Percentiles rank a stretch among this genome's conserved stretches.
Conservation (phyloP, 129 eudicot genomes). For the Artemisia annua region DNA sequence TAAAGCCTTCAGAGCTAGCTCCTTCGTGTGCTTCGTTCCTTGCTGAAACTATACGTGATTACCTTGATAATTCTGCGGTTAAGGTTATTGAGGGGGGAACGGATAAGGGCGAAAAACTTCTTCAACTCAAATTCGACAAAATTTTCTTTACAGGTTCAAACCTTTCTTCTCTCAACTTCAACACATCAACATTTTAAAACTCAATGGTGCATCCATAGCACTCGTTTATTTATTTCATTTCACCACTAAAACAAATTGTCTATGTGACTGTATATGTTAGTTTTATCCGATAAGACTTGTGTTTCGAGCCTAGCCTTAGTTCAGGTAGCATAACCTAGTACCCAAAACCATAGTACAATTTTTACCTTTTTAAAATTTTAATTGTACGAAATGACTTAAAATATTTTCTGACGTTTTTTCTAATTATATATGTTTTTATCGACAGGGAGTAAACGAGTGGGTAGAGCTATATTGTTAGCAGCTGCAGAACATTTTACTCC, state of each 20-base stretch:
- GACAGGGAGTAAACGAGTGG: conserved; percentile 71
- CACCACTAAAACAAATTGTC: no score
- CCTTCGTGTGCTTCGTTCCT: conserved; percentile 60
- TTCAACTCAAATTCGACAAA: conserved; percentile 83
- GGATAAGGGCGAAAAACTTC: conserved; percentile 44
- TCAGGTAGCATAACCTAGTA: no score
- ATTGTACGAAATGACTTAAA: background rate
- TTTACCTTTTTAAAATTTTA: no score
- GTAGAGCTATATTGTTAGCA: conserved; percentile 54
- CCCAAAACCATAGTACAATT: no score
- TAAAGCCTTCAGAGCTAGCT: conserved; percentile 93
- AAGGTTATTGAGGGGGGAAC: conserved; percentile 74
- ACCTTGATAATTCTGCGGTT: conserved; percentile 65
- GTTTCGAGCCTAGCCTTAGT: no score
- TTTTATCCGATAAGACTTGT: no score
- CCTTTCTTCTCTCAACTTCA: background rate
- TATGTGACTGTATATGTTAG: no score
- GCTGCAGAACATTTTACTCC: conserved; percentile 83
- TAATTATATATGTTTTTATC: background rate
- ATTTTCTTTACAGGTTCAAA: conserved; percentile 82
- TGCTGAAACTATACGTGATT: conserved; percentile 45
- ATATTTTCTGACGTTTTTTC: background rate
- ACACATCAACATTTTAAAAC: background rate
- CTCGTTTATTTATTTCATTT: no score
- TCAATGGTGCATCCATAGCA: background rate